Evolutionary conservation across 2,329 filamentous ascomycete species (phyloP), one percentile per base, ranked within the genome.

Genomic region (Pyricularia sp.): DNA sequence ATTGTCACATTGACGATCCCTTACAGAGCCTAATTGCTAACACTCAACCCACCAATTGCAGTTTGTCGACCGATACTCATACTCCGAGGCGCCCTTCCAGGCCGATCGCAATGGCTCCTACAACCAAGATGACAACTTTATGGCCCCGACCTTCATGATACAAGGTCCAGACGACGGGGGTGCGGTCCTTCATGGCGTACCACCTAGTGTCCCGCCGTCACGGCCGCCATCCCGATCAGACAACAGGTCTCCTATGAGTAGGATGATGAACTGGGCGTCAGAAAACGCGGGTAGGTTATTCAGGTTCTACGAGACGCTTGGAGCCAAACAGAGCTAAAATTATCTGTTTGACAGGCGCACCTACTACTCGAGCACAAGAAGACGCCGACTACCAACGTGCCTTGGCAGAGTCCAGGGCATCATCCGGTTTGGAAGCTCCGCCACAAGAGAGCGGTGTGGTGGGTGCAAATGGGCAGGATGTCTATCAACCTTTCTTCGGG

Each of bases 371-470:
- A 42, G 76, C 78, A 12, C 80, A 85, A 69, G 84, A 85, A 71
- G 86, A 89, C 69, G 81, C 82, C 65, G 84, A 89, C 64, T 78
- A 89, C 61, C 80, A 85, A 72, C 79, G 84, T 71, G 87, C 86
- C 10, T 76, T 89, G 42, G 82, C 82, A 69, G 83, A 84, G 72
- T 89, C 87, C 1, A 82, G 83, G 26, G 80, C 82, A 50, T 82
- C 85, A 71, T 84, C 83, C 1, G 84, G 84, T 9, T 75, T 85
- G 20, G 72, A 76, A 3, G 71, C 78, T 25, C 72, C 77, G 0
- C 75, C 76, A 4, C 86, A 88, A 72, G 85, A 88, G 74, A 79
- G 79, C 1, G 86, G 85, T 17, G 73, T 87, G 7, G 80, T 80
- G 9, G 26, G 61, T 4, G 31, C 11, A 50, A 79, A 81, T 61